phyloP scores from a whole-genome alignment of 805 yeast species.

The Zygotorulaspora sp. region DNA sequence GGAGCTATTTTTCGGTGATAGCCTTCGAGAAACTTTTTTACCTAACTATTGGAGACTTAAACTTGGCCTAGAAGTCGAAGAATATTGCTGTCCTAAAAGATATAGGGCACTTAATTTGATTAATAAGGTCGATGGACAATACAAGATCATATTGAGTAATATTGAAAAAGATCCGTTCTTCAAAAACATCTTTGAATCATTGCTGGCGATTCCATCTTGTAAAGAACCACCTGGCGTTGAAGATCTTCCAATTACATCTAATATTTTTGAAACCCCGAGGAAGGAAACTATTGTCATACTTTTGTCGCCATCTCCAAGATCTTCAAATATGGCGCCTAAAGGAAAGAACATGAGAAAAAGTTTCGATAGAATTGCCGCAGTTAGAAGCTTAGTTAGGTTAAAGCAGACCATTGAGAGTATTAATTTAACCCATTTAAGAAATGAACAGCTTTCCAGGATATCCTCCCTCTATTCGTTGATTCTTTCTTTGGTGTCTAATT shows the following conservation, averaged over 20 bases:
- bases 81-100: slow-evolving; percentile 13
- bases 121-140: slow-evolving; percentile 31
- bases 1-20: slow-evolving; percentile 18
- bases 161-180: slow-evolving; percentile 46
- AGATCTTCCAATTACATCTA: background rate
- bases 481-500: slow-evolving; percentile 20
- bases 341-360: slow-evolving; percentile 23
- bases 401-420: slow-evolving; percentile 16
- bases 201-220: slow-evolving; percentile 43
- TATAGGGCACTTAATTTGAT: slow-evolving; percentile 27
- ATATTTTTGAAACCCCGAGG: slow-evolving; percentile 1
- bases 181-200: slow-evolving; percentile 47
- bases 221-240: slow-evolving; percentile 8
- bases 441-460: slow-evolving; percentile 17
- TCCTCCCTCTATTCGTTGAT: slow-evolving; percentile 24
- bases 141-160: slow-evolving; percentile 31
- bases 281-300: background rate
- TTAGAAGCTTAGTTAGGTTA: slow-evolving; percentile 17
- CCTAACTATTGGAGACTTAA: slow-evolving; percentile 24
- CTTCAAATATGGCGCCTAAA: slow-evolving; percentile 34
- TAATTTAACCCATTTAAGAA: slow-evolving; percentile 14
- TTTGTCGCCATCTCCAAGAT: slow-evolving; percentile 24
- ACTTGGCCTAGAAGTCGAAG: slow-evolving; percentile 19
- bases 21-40: slow-evolving; percentile 13
- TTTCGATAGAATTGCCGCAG: slow-evolving; percentile 26